Base-by-base conservation (phyloP, 805 yeast genomes). In the Saitoella complicata region DNA sequence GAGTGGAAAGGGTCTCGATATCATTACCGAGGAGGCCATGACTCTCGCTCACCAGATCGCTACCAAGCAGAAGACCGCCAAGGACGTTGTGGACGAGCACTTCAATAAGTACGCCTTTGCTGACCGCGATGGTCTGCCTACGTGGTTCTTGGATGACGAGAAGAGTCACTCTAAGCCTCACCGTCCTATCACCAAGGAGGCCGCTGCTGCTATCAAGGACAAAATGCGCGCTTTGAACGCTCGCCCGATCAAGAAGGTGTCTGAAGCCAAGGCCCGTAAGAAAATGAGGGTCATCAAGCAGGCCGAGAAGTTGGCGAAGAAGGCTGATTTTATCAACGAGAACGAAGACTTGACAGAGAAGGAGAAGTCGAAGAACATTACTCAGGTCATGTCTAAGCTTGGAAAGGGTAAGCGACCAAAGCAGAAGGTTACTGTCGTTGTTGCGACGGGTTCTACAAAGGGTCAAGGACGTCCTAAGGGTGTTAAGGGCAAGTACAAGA, bases 401-500 rank as follows among this genome's bases (percentile, higher is more conserved):
- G 71, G 80, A 46, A 80, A 81, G 65, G 75, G 74, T 61, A 70
- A 69, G 58, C 58, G 67, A 30, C 57, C 55, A 11, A 81, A 76
- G 60, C 95, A 94, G 30, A 78, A 80, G 71, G 84, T 85, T 37
- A 83, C 94, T 1, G 72, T 85, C 49, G 94, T 91, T 49, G 86
- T 76, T 53, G 97, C 99, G 7, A 66, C 69, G 42, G 97, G 97
- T 57, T 61, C 68, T 35, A 87, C 91, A 64, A 81, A 69, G 61
- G 94, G 95, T 47, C 69, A 82, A 53, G 98, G 98, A 45, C 80
- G 99, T 68, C 99, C 99, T 38, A 80, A 76, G 66, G 99, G 98
- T 62, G 76, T 91, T 54, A 85, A 78, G 63, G 99, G 99, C 66
- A 86, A 84, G 62, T 91, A 91, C 69, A 91, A 84, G 79, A 91